A percentile compares a stretch with the other conserved stretches of the same genome.
These are phyloP conservation scores for Cynanchum wilfordii DNA, from an alignment of 257 asterid genomes.

Conservation along the genomic window DNA sequence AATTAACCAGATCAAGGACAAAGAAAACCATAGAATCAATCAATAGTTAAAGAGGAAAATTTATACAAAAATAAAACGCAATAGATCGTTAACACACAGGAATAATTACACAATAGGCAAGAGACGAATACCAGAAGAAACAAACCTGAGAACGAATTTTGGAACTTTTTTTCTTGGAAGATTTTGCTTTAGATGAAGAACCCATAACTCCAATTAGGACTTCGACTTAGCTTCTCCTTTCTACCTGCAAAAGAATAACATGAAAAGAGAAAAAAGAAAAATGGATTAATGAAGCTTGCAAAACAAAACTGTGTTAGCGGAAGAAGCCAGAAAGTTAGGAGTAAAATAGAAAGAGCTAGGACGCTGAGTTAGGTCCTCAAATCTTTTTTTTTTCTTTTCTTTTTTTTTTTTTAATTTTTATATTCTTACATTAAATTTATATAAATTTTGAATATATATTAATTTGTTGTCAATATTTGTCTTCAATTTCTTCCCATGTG, in stretches of 20 bases:
- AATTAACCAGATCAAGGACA: background rate
- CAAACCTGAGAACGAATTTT: constrained; percentile 48
- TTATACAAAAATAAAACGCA: constrained; percentile 1
- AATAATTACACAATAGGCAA: background rate
- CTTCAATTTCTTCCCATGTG: no score
- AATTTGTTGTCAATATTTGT: no score
- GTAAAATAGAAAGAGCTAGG: no score
- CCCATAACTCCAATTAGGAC: constrained; percentile 35
- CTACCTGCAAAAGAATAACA: constrained; percentile 23
- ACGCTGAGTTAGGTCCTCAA: background rate
- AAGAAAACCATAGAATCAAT: background rate
- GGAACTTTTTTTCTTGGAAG: constrained; percentile 50
- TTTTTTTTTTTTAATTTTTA: no score
- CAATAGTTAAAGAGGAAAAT: background rate
- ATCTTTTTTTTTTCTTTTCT: no score
- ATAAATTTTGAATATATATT: no score
- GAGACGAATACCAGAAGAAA: constrained; percentile 1
- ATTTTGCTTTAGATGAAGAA: constrained; percentile 52
- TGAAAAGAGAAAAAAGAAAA: background rate
- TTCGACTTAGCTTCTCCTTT: constrained; percentile 9
- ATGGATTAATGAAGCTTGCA: background rate
- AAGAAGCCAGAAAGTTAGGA: background rate
- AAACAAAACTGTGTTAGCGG: constrained; percentile 1
- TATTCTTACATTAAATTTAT: no score
- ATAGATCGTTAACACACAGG: background rate